Evolutionary conservation across 2,329 filamentous ascomycete species (phyloP), one percentile per base, ranked within the genome.

Genomic region (Ceratocystis ficicola): DNA sequence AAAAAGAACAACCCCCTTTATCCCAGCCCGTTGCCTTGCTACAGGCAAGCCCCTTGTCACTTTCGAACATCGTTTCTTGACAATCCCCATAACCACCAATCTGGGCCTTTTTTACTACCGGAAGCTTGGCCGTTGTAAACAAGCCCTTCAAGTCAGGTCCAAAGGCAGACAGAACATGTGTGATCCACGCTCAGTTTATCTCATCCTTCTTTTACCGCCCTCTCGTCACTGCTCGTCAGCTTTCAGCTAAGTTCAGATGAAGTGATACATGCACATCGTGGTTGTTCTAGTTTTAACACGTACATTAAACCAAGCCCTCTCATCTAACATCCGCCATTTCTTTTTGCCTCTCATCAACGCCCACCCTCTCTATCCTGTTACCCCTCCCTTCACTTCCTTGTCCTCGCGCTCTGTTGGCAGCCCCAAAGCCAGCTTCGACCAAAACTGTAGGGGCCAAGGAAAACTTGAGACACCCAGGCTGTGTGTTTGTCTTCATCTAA

Each of bases 321-420:
- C 48, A 52, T 52, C 48, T 59, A 59, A 59, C n/a, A 36, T 59
- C n/a, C 55, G 28, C 55, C 55, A 59, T 59, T n/a, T 30, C 25
- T 59, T 59, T 30, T 59, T 30, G 8, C 30, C 22, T 10, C 22
- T 52, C 22, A 15, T 6, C 20, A 20, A n/a, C 46, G 22, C 46
- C 20, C 46, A 3, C n/a, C 46, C 46, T 50, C 46, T 41, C 36
- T 41, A 15, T 41, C 10, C 36, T 4, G 1, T 12, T 41, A 41
- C 36, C 36, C 36, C 36, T 30, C 32, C 17, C 32, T 36, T 59
- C 12, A 32, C 28, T 36, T 36, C 55, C 28, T 59, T 36, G 28
- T 28, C 17, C 20, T 59, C 15, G n/a, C 25, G 8, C 48, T 10
- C 12, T 28, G n/a, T 28, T 36, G 25, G 28, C 55, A n/a, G 55